phyloP scores from a whole-genome alignment of 768 basidiomycete species.

The Calocybe cyanea region DNA sequence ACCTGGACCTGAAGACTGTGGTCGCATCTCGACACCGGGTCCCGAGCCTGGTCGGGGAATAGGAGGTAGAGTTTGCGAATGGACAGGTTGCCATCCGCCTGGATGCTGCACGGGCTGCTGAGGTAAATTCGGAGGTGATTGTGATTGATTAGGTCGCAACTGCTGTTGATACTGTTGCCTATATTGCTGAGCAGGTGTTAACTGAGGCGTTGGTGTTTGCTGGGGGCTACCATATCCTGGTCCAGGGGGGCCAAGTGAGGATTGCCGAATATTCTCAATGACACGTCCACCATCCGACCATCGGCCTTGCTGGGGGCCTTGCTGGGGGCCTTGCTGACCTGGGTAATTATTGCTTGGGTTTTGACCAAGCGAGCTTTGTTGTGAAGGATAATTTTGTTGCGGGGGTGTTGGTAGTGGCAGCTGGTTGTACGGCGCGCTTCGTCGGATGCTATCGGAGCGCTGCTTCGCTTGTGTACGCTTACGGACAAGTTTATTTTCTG shows the following conservation, averaged over 20 bases:
- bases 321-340: slow-evolving; percentile 9
- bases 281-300: slow-evolving; percentile 39
- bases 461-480: slow-evolving; percentile 72
- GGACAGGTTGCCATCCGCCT: slow-evolving; percentile 10
- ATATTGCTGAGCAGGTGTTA: slow-evolving; percentile 16
- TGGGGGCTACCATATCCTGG: slow-evolving; percentile 6
- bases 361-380: slow-evolving; percentile 3
- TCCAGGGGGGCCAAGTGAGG: slow-evolving; percentile 27
- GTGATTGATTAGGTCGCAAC: slow-evolving; percentile 13
- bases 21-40: slow-evolving; percentile 11
- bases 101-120: slow-evolving; percentile 11
- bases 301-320: slow-evolving; percentile 3
- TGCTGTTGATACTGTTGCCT: slow-evolving; percentile 14
- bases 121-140: slow-evolving; percentile 4
- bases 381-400: slow-evolving; percentile 13
- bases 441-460: slow-evolving; percentile 37
- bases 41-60: slow-evolving; percentile 6
- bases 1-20: slow-evolving; percentile 12
- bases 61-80: slow-evolving; percentile 2
- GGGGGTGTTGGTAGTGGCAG: slow-evolving; percentile 15
- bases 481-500: slow-evolving; percentile 77
- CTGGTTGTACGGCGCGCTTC: slow-evolving; percentile 2
- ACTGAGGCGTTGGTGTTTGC: slow-evolving; percentile 8
- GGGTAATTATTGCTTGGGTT: neutral
- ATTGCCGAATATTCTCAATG: slow-evolving; percentile 53